phyloP scores from a whole-genome alignment of 805 yeast genomes.

The Monosporozyma servazzii region DNA sequence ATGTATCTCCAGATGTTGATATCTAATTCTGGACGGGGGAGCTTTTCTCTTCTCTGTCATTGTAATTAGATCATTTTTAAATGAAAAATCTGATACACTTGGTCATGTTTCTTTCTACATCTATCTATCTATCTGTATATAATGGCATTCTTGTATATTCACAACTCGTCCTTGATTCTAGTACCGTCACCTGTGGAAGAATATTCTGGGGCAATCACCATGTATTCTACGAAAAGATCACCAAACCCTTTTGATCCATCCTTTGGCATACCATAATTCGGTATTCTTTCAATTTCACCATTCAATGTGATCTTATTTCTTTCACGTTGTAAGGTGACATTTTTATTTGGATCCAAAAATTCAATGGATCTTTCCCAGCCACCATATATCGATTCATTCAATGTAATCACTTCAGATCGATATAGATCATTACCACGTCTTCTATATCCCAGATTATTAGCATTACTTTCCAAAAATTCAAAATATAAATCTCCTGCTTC shows the following conservation, averaged over 20 bases:
- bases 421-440: constrained; percentile 66
- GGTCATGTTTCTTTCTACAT: constrained; percentile 31
- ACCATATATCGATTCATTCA: constrained; percentile 66
- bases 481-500: constrained; percentile 71
- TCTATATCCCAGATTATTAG: constrained; percentile 69
- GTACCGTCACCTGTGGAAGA: constrained; percentile 2
- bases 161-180: constrained; percentile 17
- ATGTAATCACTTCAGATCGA: constrained; percentile 68
- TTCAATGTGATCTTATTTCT: constrained; percentile 44
- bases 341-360: constrained; percentile 54
- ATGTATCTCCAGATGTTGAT: constrained; percentile 34
- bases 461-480: constrained; percentile 44
- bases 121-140: constrained; percentile 4
- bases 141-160: constrained; percentile 2
- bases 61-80: not conserved
- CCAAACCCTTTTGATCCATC: constrained; percentile 34
- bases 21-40: constrained; percentile 13
- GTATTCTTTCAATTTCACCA: constrained; percentile 64
- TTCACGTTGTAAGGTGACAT: constrained; percentile 38
- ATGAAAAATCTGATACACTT: constrained; percentile 24
- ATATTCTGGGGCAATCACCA: constrained; percentile 35
- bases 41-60: constrained; percentile 26
- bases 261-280: constrained; percentile 81
- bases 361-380: constrained; percentile 68
- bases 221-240: constrained; percentile 43